phyloP scores from a whole-genome alignment of 1,284 basidiomycete genomes.

The Cystobasidium sp. region DNA sequence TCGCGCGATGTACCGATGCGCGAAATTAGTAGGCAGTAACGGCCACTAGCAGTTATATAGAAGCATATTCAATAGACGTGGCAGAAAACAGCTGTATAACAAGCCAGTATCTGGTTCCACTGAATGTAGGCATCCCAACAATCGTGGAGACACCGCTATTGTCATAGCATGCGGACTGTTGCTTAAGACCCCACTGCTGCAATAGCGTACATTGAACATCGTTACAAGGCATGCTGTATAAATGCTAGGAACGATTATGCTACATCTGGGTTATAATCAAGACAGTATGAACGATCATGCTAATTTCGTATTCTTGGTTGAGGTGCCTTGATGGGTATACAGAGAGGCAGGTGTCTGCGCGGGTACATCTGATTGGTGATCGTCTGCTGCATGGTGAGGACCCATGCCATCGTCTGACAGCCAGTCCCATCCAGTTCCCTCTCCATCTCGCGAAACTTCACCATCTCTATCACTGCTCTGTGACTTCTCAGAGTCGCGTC shows the following conservation, averaged over 20 bases:
- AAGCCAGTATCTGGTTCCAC: not conserved
- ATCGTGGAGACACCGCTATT: too few relatives aligned
- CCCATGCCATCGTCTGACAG: constrained; percentile 13
- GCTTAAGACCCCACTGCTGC: too few relatives aligned
- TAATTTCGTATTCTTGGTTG: not conserved
- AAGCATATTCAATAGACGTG: not conserved
- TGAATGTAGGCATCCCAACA: not conserved
- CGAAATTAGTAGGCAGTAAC: not conserved
- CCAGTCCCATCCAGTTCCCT: constrained; percentile 28
- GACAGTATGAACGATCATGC: not conserved
- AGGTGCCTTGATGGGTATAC: not conserved
- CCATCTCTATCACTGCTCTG: not conserved
- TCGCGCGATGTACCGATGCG: constrained; percentile 10
- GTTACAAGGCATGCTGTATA: too few relatives aligned
- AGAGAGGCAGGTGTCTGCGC: too few relatives aligned
- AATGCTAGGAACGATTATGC: not conserved
- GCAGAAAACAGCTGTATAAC: not conserved
- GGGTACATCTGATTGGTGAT: not conserved
- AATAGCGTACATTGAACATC: too few relatives aligned
- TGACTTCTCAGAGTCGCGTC: not conserved
- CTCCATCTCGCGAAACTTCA: not conserved
- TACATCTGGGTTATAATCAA: not conserved
- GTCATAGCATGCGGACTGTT: too few relatives aligned
- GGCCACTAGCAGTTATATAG: not conserved
- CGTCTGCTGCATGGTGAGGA: not conserved